Evolutionary conservation across 2,329 filamentous ascomycete species (phyloP), one percentile per base, ranked within the genome.

Genomic region (Neofusicoccum cordaticola): DNA sequence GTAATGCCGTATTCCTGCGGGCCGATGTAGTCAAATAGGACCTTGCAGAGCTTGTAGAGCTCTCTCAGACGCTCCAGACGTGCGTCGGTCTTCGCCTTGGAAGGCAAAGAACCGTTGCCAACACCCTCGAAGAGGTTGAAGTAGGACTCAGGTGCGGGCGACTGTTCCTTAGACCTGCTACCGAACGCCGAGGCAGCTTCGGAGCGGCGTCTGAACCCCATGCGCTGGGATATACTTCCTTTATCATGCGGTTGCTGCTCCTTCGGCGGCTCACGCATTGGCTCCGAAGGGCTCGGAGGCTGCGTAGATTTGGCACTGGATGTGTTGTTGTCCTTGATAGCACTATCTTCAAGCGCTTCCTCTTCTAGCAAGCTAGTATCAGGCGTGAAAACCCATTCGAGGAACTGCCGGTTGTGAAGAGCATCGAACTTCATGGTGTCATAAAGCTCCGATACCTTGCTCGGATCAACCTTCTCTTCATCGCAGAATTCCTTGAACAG

Each of bases 341-440:
- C 71, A 8, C 22, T 77, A 68, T 90, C 88, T 8, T 58, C 63
- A 6, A 77, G 35, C 1, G 73, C 68, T 6, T 79, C 74, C 61
- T 94, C 90, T 62, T 90, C 90, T 11, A 94, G 81, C 79, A 96
- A 91, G 65, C 83, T 84, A 71, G 87, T 88, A 39, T 91, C 89
- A 1, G 95, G 95, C 15, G 93, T 96, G 71, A 99, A 99, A 0
- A 97, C 90, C 92, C 95, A 98, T 77, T 99, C 95, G 3, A 99
- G 82, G 72, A 99, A 99, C 67, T 93, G 92, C 2, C 95, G 88
- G 74, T 99, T 99, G 78, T 99, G 96, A 13, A 99, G 83, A 1
- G 95, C 95, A 76, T 99, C 95, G 69, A 98, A 99, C 78, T 99
- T 99, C 95, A 99, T 98, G 19, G 94, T 98, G 77, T 99, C 95